phyloP scores from a whole-genome alignment of 1,284 basidiomycete genomes.

The Ustilago crameri region DNA sequence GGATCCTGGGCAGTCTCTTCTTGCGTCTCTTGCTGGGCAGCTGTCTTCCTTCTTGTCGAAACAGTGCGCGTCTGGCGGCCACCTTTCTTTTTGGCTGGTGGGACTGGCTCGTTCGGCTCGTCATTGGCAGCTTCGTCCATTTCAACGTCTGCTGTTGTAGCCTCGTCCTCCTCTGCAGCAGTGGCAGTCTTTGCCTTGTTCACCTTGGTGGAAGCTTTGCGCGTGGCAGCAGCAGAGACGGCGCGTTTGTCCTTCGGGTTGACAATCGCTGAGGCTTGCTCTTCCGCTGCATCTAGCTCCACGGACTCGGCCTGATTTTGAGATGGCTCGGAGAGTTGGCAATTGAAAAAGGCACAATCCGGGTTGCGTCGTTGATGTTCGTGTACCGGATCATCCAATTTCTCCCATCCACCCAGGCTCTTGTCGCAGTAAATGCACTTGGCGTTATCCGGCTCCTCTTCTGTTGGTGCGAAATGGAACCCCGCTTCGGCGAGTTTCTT shows the following conservation, averaged over 20 bases:
- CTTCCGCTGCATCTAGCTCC: slow-evolving; percentile 5
- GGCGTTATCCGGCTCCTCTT: slow-evolving; percentile 61
- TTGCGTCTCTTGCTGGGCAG: slow-evolving; percentile 5
- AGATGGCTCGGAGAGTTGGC: slow-evolving; percentile 18
- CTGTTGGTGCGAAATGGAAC: slow-evolving; percentile 62
- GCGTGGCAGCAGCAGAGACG: slow-evolving; percentile 24
- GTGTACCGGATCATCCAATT: slow-evolving; percentile 64
- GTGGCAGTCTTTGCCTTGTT: slow-evolving; percentile 20
- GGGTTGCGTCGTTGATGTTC: slow-evolving; percentile 64
- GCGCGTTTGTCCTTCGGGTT: slow-evolving; percentile 27
- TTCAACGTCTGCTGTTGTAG: background rate
- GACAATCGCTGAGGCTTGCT: background rate
- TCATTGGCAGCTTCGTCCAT: slow-evolving; percentile 5
- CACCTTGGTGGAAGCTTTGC: slow-evolving; percentile 29
- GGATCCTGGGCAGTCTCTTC: background rate
- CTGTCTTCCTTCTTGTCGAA: slow-evolving; percentile 17
- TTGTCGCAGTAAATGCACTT: slow-evolving; percentile 66
- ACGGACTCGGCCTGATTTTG: slow-evolving; percentile 4
- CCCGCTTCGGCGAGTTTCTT: slow-evolving; percentile 67
- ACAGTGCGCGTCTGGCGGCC: slow-evolving; percentile 29
- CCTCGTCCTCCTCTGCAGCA: slow-evolving; percentile 9
- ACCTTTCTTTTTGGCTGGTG: slow-evolving; percentile 15
- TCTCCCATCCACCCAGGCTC: slow-evolving; percentile 66
- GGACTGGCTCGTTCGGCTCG: slow-evolving; percentile 10
- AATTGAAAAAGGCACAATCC: slow-evolving; percentile 66